A percentile compares a stretch with the other conserved stretches of the same genome.
Evolutionary conservation across 2,329 filamentous ascomycete species (phyloP).

Genomic region (Bertia moriformis): DNA sequence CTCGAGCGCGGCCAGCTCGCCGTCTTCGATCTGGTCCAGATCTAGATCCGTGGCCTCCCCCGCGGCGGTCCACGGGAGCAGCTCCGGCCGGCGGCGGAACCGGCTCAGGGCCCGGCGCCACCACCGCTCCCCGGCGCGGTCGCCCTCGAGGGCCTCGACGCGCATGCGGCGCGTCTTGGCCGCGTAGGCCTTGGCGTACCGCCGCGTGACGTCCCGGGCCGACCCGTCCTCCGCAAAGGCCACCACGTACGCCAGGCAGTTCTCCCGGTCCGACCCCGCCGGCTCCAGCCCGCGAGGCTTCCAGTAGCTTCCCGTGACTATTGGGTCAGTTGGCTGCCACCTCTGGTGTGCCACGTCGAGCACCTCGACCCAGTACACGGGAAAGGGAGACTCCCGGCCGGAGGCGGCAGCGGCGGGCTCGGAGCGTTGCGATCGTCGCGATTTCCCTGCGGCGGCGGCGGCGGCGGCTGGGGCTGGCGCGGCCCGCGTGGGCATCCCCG

Average conservation of each 20-base stretch:
- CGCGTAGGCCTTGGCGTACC: constrained; percentile 79
- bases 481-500: constrained; percentile 30
- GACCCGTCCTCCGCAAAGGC: constrained; percentile 70
- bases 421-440: constrained; percentile 26
- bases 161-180: constrained; percentile 73
- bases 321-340: constrained; percentile 77
- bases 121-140: constrained; percentile 33
- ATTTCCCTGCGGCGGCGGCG: neutral
- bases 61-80: constrained; percentile 18
- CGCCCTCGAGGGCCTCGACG: constrained; percentile 47
- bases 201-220: constrained; percentile 70
- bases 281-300: constrained; percentile 69
- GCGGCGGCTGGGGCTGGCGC: constrained; percentile 19
- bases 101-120: constrained; percentile 34
- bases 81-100: constrained; percentile 22
- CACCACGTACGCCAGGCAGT: constrained; percentile 69
- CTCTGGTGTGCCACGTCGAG: constrained; percentile 76
- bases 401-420: constrained; percentile 20
- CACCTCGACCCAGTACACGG: constrained; percentile 88
- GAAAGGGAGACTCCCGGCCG: constrained; percentile 59
- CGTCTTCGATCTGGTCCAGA: constrained; percentile 72
- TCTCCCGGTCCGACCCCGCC: constrained; percentile 61
- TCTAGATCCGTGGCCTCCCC: too few species aligned
- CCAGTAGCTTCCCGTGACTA: constrained; percentile 68
- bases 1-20: constrained; percentile 56